Conservation (phyloP, 805 yeast genomes). For the Metschnikowia cubensis region DNA sequence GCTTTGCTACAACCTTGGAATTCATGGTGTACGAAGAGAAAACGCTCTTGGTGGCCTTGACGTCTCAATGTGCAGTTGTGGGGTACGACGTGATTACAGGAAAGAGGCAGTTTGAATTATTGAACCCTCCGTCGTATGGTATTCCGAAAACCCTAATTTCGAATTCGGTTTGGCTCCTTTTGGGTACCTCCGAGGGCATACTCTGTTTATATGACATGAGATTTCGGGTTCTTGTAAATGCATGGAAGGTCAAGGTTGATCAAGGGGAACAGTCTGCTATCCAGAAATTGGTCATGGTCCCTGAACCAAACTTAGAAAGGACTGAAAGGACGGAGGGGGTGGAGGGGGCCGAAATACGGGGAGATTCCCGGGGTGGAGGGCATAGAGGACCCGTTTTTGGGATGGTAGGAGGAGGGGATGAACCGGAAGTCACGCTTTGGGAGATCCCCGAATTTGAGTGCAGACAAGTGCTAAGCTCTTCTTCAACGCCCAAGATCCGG, state of each 20-base stretch:
- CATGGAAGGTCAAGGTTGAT: conserved; percentile 55
- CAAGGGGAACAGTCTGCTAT: conserved; percentile 37
- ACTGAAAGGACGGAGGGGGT: conserved; percentile 5
- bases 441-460: conserved; percentile 66
- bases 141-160: conserved; percentile 53
- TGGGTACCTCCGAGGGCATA: conserved; percentile 74
- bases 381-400: conserved; percentile 25
- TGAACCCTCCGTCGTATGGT: conserved; percentile 64
- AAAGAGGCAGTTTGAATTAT: conserved; percentile 39
- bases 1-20: conserved; percentile 43
- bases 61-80: conserved; percentile 50
- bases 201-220: conserved; percentile 80
- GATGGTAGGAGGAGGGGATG: conserved; percentile 65
- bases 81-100: conserved; percentile 58
- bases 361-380: no score
- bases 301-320: conserved; percentile 35
- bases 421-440: conserved; percentile 66
- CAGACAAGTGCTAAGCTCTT: conserved; percentile 28
- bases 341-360: not conserved
- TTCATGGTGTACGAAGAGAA: conserved; percentile 38
- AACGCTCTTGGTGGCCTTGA: conserved; percentile 46
- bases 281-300: conserved; percentile 41
- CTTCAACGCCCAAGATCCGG: conserved; percentile 19
- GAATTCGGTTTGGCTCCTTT: conserved; percentile 55
- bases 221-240: conserved; percentile 54